These are phyloP conservation scores for Phytophthora capsici DNA, from an alignment of 352 stramenopile species.

Conservation along the genomic window DNA sequence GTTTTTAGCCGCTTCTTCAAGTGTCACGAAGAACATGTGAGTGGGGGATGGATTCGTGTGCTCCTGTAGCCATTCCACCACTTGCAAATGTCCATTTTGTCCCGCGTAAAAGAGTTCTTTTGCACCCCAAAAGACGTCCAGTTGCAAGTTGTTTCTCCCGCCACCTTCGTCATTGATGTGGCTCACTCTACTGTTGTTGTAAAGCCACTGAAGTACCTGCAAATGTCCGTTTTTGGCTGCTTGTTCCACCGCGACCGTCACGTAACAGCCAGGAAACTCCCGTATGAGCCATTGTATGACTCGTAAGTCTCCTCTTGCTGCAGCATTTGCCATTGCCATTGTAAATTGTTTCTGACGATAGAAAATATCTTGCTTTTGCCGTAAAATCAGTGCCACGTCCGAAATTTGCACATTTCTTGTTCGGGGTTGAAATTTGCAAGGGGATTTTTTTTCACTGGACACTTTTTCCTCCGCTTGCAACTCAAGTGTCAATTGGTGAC, in stretches of 20 bases:
- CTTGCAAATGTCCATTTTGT: conserved; percentile 36
- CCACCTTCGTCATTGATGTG: conserved; percentile 15
- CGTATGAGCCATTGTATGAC: conserved; percentile 40
- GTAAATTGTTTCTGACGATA: conserved; percentile 43
- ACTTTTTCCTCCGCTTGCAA: neutral
- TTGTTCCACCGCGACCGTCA: conserved; percentile 39
- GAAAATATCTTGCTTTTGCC: conserved; percentile 19
- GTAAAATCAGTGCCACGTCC: neutral
- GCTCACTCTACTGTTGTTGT: conserved; percentile 9
- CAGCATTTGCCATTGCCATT: conserved; percentile 28
- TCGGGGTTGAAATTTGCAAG: neutral
- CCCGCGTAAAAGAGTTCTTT: conserved; percentile 49
- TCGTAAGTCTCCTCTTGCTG: conserved; percentile 37
- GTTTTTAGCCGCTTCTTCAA: conserved; percentile 43
- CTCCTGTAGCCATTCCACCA: conserved; percentile 46
- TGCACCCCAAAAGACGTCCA: conserved; percentile 42
- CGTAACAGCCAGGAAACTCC: conserved; percentile 37
- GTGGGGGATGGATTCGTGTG: conserved; percentile 40
- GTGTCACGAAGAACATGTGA: conserved; percentile 54
- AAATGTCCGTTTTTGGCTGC: conserved; percentile 42
- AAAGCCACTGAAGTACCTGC: conserved; percentile 45
- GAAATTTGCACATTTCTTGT: neutral
- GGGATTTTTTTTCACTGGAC: no score
- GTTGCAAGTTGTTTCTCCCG: neutral
- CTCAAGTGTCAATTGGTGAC: conserved; percentile 2